Conservation (phyloP, 75 land plant genomes). For the Sequoia sempervirens region DNA sequence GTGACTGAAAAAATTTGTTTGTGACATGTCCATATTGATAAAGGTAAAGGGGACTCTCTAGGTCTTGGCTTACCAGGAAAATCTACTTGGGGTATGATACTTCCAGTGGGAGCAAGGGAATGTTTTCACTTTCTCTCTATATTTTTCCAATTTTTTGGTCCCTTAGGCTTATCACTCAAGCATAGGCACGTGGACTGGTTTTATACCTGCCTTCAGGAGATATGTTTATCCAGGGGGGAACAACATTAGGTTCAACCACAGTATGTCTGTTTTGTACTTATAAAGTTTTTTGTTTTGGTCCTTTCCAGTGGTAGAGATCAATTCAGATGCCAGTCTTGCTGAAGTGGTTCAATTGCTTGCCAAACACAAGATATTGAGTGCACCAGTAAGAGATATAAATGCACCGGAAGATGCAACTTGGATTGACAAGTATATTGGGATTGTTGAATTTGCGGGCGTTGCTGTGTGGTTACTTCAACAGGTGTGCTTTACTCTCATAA, state of each 20-base stretch:
- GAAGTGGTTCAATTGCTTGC: slow-evolving; percentile 71
- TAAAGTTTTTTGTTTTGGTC: not conserved
- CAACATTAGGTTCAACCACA: not conserved
- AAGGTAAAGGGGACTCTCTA: not conserved
- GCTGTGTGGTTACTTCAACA: slow-evolving; percentile 81
- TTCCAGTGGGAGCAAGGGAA: not conserved
- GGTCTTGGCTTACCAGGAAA: not conserved
- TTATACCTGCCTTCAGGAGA: not conserved
- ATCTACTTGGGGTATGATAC: not conserved
- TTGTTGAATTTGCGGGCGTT: slow-evolving; percentile 83
- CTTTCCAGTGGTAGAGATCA: slow-evolving; percentile 69
- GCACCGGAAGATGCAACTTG: slow-evolving; percentile 84
- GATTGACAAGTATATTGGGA: slow-evolving; percentile 85
- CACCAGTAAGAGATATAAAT: slow-evolving; percentile 69
- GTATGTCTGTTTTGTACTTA: not conserved
- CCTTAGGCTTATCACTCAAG: not conserved
- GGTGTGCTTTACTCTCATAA: slow-evolving; percentile 24
- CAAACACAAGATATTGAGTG: slow-evolving; percentile 61
- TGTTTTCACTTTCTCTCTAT: not conserved
- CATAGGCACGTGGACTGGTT: not conserved
- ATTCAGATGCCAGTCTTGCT: slow-evolving; percentile 54
- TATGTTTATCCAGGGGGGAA: not conserved
- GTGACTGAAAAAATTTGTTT: not conserved
- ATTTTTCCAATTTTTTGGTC: not conserved
- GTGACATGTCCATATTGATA: not conserved